These are phyloP conservation scores for Prorocentrum cordatum DNA, from an alignment of 169 alveolate species.

Conservation along the genomic window DNA sequence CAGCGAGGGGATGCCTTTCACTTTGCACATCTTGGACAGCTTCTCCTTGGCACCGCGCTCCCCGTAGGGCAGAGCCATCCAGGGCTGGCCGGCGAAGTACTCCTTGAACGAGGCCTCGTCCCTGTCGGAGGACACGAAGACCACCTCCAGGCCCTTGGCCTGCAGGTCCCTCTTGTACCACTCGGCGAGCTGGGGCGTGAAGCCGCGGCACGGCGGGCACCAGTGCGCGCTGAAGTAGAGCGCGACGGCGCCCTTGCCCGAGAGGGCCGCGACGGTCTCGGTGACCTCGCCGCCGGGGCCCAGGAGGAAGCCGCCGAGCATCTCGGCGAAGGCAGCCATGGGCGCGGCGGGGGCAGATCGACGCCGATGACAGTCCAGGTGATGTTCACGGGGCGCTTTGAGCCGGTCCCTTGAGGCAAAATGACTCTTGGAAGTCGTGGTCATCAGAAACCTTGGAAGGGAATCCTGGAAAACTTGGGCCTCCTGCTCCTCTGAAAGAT, in stretches of 20 bases:
- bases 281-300: too few relatives aligned
- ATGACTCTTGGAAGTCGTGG: too few relatives aligned
- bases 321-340: too few relatives aligned
- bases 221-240: conserved; percentile 77
- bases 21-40: background rate
- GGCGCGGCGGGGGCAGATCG: too few relatives aligned
- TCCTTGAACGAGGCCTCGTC: conserved; percentile 9
- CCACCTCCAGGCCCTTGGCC: conserved; percentile 52
- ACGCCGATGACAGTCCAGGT: too few relatives aligned
- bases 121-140: conserved; percentile 31
- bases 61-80: conserved; percentile 33
- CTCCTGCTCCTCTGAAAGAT: too few relatives aligned
- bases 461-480: too few relatives aligned
- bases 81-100: conserved; percentile 29
- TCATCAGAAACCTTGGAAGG: too few relatives aligned
- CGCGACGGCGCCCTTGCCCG: conserved; percentile 2
- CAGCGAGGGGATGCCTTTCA: background rate
- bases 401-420: too few relatives aligned
- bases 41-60: conserved; percentile 7
- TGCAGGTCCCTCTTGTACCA: conserved; percentile 67
- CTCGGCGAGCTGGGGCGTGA: conserved; percentile 79
- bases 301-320: too few relatives aligned
- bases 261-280: too few relatives aligned
- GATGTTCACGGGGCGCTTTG: too few relatives aligned
- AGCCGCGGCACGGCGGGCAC: conserved; percentile 82